Base-by-base conservation (phyloP, 1,284 basidiomycete genomes). In the Austropuccinia psidii region DNA sequence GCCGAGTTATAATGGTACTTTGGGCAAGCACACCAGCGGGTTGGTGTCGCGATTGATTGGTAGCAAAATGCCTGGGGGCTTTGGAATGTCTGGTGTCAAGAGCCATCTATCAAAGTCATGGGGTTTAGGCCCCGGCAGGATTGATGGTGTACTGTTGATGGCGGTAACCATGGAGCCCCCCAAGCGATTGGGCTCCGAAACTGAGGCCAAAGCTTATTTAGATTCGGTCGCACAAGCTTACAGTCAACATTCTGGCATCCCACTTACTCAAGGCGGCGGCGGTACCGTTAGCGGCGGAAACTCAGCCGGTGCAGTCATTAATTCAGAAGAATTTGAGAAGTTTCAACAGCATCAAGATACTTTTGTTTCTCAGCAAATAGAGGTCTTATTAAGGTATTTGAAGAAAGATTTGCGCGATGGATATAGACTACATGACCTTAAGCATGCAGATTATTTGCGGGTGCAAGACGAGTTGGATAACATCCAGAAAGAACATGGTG, bases 61-160 rank as follows among this genome's bases (percentile, higher is more conserved):
- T 74, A 88, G 89, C 75, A 98, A 98, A 84, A 94, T 98, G 90
- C 96, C 96, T 47, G 96, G 96, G 83, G 95, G 95, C 35, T 98
- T 98, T 87, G 97, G 97, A 81, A 85, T 90, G 31, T 91, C 94
- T 4, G 86, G 91, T n/a, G 91, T 94, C 81, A 95, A 96, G 83
- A 83, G 86, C 4, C 86, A 98, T 80, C 85, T 98, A 54, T 86
- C 87, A 58, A 97, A 96, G 84, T 86, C 86, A 41, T 97, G 93
- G 94, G 95, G 95, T 75, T 84, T 98, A 21, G 96, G 95, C 31
- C 84, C 94, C 9, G 85, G 86, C 47, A 91, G 95, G 74, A 87
- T 90, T 17, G 95, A 98, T 77, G 89, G 87, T 43, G 91, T 93
- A n/a, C 86, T 98, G 67, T 86, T 98, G 60, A 85, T 97, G 75